Conservation (phyloP, 331 rosid species). For the Saraca asoca region DNA sequence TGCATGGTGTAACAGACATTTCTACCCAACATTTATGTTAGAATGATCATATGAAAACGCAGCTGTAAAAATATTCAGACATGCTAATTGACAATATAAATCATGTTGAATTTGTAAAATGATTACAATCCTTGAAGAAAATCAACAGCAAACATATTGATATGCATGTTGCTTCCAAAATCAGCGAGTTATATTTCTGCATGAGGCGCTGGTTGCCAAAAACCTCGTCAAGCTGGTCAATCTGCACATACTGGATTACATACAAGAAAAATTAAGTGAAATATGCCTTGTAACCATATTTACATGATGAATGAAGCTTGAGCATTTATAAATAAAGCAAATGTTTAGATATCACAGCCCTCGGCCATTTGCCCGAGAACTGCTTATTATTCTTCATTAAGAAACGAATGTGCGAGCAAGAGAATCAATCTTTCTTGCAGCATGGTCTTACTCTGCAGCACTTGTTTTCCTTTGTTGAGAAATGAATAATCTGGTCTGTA, state of each 20-base stretch:
- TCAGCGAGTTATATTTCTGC: background rate
- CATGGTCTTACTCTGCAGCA: constrained; percentile 82
- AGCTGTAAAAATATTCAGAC: too few species aligned
- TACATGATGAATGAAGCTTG: constrained; percentile 20
- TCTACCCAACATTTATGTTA: too few species aligned
- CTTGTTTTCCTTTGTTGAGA: constrained; percentile 53
- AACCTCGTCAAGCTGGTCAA: background rate
- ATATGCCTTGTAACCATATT: background rate
- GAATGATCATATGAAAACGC: too few species aligned
- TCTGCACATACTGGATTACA: background rate
- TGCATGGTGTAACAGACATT: too few species aligned
- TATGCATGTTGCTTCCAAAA: background rate
- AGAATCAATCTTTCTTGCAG: constrained; percentile 67
- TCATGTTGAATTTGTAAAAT: too few species aligned
- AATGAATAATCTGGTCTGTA: constrained; percentile 51
- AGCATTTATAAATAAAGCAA: constrained; percentile 4
- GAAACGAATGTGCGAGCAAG: constrained; percentile 11
- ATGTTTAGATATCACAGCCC: background rate
- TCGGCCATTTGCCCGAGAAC: constrained; percentile 9
- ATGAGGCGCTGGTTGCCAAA: too few species aligned
- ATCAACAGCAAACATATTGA: background rate
- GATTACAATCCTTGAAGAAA: background rate
- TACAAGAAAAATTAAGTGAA: constrained; percentile 13
- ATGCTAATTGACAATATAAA: too few species aligned
- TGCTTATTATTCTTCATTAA: constrained; percentile 4